phyloP scores from a whole-genome alignment of 805 yeast genomes.

The Saccharomycopsis schoenii region DNA sequence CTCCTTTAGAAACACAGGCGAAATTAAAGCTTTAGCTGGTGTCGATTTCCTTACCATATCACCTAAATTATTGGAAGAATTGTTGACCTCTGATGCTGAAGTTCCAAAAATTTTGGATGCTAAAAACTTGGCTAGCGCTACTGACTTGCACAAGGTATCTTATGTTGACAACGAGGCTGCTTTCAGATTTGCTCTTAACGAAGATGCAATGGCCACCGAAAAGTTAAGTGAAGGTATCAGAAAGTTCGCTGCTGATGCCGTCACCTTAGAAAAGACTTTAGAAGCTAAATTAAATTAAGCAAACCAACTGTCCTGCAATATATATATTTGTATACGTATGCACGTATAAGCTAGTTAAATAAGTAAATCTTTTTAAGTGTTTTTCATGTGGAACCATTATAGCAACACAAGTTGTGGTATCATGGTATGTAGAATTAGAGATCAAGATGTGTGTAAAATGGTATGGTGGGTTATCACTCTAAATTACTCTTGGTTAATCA shows the following conservation, averaged over 20 bases:
- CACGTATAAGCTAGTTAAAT: neutral
- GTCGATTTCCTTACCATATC: constrained; percentile 93
- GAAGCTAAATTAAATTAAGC: constrained; percentile 24
- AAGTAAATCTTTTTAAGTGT: no score
- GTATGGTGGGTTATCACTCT: no score
- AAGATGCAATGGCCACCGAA: constrained; percentile 98
- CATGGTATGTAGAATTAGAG: no score
- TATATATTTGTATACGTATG: no score
- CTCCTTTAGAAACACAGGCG: constrained; percentile 95
- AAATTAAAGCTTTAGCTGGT: constrained; percentile 95
- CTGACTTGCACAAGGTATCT: constrained; percentile 58
- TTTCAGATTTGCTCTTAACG: constrained; percentile 87
- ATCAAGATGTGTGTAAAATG: no score
- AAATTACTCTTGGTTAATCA: no score
- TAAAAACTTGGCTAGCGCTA: constrained; percentile 42
- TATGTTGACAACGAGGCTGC: constrained; percentile 77
- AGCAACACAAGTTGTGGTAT: no score
- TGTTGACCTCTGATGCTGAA: constrained; percentile 63
- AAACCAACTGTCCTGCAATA: neutral
- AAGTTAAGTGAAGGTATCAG: constrained; percentile 97
- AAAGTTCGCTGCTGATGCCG: constrained; percentile 89
- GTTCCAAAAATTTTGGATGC: constrained; percentile 81
- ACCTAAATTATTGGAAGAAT: constrained; percentile 84
- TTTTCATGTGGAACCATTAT: no score
- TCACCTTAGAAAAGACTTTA: constrained; percentile 60